phyloP scores from a whole-genome alignment of 768 basidiomycete genomes.

The Lactarius trivialis region DNA sequence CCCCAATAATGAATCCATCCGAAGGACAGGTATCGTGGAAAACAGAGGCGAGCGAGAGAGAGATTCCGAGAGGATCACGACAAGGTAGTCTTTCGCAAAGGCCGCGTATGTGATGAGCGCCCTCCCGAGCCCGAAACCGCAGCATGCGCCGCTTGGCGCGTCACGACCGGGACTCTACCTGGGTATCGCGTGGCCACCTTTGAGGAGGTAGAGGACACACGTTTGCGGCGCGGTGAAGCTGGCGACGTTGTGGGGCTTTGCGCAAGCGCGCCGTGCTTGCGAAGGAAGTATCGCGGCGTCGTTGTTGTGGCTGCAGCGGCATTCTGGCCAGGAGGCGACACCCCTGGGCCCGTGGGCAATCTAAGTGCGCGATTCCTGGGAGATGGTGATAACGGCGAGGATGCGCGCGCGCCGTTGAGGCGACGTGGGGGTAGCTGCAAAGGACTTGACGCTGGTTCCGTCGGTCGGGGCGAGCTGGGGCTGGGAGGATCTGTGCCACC shows the following conservation, averaged over 20 bases:
- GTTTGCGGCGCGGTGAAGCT: constrained; percentile 5
- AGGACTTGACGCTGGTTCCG: neutral
- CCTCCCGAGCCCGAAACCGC: constrained; percentile 8
- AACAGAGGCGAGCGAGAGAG: neutral
- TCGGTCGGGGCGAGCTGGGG: neutral
- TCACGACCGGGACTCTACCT: neutral
- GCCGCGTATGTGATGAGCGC: constrained; percentile 20
- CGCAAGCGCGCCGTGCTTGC: constrained; percentile 14
- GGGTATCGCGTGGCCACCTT: constrained; percentile 10
- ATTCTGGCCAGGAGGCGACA: neutral
- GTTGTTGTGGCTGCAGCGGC: neutral
- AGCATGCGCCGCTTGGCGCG: constrained; percentile 22
- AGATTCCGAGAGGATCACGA: neutral
- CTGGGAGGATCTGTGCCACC: neutral
- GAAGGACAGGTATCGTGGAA: neutral
- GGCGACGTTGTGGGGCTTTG: neutral
- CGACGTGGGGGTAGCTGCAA: neutral
- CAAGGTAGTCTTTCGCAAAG: constrained; percentile 18
- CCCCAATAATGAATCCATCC: constrained; percentile 10
- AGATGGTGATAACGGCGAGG: constrained; percentile 11
- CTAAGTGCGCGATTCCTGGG: constrained; percentile 1
- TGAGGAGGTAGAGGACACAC: neutral
- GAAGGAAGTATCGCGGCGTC: constrained; percentile 27
- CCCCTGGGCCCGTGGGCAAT: neutral
- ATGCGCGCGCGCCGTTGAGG: neutral